A percentile compares a stretch with the other conserved stretches of the same genome.
phyloP scores from a whole-genome alignment of 2,329 filamentous ascomycete genomes.

The Xylariomycetidae sp. region DNA sequence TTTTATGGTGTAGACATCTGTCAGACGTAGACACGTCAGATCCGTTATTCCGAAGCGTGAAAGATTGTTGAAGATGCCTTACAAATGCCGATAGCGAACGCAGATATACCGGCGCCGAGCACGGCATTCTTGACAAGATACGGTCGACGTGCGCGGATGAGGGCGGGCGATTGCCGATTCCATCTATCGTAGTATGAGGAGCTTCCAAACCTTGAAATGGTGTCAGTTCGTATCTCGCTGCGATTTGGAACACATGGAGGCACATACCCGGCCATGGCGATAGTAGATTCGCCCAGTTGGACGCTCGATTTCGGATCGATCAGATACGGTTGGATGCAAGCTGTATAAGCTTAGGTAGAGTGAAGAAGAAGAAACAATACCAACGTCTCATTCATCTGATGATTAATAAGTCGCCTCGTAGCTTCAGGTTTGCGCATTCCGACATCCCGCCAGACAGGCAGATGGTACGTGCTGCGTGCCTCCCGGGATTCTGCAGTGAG shows the following conservation, averaged over 20 bases:
- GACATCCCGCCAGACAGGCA: no score
- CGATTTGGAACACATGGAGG: background rate
- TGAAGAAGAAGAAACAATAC: no score
- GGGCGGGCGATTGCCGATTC: conserved; percentile 78
- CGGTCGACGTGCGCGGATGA: conserved; percentile 86
- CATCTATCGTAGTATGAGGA: conserved; percentile 87
- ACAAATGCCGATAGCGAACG: conserved; percentile 84
- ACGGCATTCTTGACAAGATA: conserved; percentile 87
- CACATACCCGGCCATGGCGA: conserved; percentile 21
- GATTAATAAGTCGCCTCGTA: no score
- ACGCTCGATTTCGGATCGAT: no score
- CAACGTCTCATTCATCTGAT: no score
- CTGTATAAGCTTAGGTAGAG: no score
- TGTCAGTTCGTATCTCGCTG: no score
- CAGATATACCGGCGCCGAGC: conserved; percentile 70
- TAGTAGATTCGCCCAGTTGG: no score
- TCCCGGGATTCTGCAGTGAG: no score
- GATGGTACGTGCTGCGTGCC: no score
- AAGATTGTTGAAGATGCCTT: conserved; percentile 37
- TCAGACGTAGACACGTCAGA: background rate
- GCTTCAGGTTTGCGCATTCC: no score
- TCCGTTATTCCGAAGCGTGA: background rate
- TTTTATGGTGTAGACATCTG: conserved; percentile 62
- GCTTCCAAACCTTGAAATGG: conserved; percentile 44
- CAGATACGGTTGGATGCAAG: no score